phyloP scores from a whole-genome alignment of 129 eudicot species.

The Silybum marianum region DNA sequence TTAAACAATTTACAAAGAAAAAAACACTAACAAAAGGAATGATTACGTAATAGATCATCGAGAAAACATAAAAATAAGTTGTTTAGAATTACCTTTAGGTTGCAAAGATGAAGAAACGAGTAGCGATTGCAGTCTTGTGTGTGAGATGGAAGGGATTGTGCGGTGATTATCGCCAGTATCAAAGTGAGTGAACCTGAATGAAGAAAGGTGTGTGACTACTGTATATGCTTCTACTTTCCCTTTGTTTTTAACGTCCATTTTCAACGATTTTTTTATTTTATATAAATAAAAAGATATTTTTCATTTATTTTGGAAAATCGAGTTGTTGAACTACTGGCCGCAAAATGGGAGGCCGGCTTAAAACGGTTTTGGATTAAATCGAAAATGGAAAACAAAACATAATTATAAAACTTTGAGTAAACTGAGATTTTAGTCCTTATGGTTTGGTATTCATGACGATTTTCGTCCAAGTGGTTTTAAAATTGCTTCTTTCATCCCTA shows the following conservation, averaged over 20 bases:
- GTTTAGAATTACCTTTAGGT: conserved; percentile 18
- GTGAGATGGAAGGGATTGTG: conserved; percentile 18
- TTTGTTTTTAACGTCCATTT: neutral
- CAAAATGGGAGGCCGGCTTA: neutral
- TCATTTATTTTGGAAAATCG: neutral
- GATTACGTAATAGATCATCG: neutral
- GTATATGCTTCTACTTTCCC: conserved; percentile 19
- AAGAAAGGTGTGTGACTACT: conserved; percentile 16
- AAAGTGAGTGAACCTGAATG: conserved; percentile 41
- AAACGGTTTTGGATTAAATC: neutral
- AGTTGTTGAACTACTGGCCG: neutral
- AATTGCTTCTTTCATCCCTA: too few species aligned
- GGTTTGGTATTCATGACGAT: too few species aligned
- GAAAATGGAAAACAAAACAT: neutral
- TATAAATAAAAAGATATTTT: conserved; percentile 3
- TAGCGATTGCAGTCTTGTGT: neutral
- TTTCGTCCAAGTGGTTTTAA: too few species aligned
- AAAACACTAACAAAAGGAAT: conserved; percentile 3
- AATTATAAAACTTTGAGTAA: neutral
- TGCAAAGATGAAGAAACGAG: conserved; percentile 12
- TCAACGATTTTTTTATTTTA: neutral
- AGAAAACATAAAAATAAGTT: neutral
- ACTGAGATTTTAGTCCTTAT: neutral
- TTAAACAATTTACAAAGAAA: neutral
- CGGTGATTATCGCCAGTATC: conserved; percentile 28